A percentile compares a stretch with the other conserved stretches of the same genome.
Evolutionary conservation across 495 filamentous ascomycete species (phyloP).

Genomic region (Trichoderma reesei): DNA sequence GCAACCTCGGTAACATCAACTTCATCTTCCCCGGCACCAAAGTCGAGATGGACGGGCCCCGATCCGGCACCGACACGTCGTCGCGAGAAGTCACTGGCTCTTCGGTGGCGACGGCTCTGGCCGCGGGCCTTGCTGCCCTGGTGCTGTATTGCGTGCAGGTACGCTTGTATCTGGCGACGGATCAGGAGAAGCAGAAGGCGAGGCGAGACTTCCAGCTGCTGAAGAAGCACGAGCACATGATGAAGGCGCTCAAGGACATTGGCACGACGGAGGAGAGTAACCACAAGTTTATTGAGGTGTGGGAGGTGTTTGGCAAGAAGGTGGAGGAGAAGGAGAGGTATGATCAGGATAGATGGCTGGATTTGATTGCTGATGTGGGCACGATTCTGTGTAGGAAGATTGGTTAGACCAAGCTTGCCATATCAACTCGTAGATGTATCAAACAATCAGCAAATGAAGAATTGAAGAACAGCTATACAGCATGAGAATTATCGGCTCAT

Average conservation of each 20-base stretch:
- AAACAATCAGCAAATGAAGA: not conserved
- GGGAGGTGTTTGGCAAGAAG: conserved; percentile 15
- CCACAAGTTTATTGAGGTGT: conserved; percentile 21
- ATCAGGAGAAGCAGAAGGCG: conserved; percentile 12
- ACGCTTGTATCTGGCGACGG: not conserved
- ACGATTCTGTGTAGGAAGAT: conserved; percentile 8
- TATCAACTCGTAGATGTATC: not conserved
- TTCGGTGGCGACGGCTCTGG: conserved; percentile 21
- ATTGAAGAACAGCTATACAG: not conserved
- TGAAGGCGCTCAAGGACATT: conserved; percentile 18
- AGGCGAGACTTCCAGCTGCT: conserved; percentile 16
- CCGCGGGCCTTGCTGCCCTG: conserved; percentile 21
- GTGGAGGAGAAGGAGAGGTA: conserved; percentile 15
- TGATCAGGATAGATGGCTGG: conserved; percentile 12
- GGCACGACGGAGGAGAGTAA: conserved; percentile 15
- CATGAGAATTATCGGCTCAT: too few species aligned
- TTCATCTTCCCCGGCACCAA: conserved; percentile 20
- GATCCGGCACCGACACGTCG: not conserved
- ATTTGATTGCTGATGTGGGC: conserved; percentile 12
- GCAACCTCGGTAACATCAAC: conserved; percentile 17
- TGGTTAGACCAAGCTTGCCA: not conserved
- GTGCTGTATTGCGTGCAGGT: conserved; percentile 21
- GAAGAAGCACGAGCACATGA: conserved; percentile 21
- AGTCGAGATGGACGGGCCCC: conserved; percentile 13
- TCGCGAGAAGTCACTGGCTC: conserved; percentile 14